Evolutionary conservation across 495 filamentous ascomycete genomes (phyloP).

Genomic region (Baudoinia panamericana): DNA sequence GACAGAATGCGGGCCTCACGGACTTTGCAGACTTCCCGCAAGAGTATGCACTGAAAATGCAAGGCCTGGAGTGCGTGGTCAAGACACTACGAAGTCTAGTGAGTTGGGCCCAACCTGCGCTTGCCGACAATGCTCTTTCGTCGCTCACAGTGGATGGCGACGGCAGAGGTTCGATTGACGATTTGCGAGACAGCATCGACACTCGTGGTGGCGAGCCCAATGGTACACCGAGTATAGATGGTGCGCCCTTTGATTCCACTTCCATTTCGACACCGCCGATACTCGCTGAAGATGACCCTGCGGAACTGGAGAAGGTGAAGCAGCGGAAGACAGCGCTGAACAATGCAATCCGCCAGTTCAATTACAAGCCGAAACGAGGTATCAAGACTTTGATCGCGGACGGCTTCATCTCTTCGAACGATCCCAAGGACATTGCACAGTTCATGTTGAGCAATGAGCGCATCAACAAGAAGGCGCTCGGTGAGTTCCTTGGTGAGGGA

Average conservation of each 20-base stretch:
- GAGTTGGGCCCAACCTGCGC: conserved; percentile 77
- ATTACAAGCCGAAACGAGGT: conserved; percentile 93
- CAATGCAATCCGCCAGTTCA: conserved; percentile 84
- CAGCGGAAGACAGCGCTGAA: conserved; percentile 81
- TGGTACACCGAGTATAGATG: conserved; percentile 7
- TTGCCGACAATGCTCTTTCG: conserved; percentile 34
- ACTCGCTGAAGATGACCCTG: conserved; percentile 76
- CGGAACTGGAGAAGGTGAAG: conserved; percentile 83
- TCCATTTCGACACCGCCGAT: conserved; percentile 56
- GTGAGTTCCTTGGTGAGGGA: conserved; percentile 90
- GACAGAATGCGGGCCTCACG: conserved; percentile 26
- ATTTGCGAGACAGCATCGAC: conserved; percentile 71
- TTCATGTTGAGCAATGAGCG: conserved; percentile 65
- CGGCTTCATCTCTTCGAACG: conserved; percentile 68
- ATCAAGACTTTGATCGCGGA: conserved; percentile 71
- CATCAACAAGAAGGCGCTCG: conserved; percentile 80
- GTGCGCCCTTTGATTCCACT: conserved; percentile 32
- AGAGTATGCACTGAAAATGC: conserved; percentile 78
- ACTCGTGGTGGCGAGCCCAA: conserved; percentile 32
- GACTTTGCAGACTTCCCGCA: conserved; percentile 57
- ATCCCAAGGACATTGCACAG: conserved; percentile 67
- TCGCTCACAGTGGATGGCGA: conserved; percentile 35
- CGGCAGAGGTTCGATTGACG: conserved; percentile 53
- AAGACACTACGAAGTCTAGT: conserved; percentile 79
- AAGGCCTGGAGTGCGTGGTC: conserved; percentile 76